Evolutionary conservation across 1,284 basidiomycete genomes (phyloP), one percentile per base, ranked within the genome.

Genomic region (Cutaneotrichosporon mucoides): DNA sequence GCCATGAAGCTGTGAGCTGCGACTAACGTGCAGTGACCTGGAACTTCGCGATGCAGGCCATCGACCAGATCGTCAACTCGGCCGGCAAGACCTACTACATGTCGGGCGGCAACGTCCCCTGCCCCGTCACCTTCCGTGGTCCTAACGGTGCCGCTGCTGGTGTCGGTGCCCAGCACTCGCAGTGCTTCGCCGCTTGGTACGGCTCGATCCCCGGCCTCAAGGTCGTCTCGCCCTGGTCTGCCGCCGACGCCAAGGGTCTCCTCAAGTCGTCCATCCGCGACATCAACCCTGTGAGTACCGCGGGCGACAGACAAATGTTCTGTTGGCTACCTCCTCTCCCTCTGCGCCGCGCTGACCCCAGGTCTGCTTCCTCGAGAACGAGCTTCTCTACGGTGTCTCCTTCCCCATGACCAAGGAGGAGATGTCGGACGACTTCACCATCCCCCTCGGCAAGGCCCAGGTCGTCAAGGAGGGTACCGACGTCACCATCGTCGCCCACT

Each of bases 21-120:
- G 3, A 11, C 59, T 54, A 6, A 54, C 51, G 37, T n/a, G 24
- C 66, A 76, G 73, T 77, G 75, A 77, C 76, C 47, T 78, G 74
- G 73, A 76, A 76, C 71, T 75, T 76, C 55, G 72, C 69, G 68
- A 77, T 77, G 76, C 81, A 85, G 81, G 93, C 95, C 64, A 99
- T 99, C 76, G 96, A 99, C 81, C 96, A 99, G 79, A 98, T 99
- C 68, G 90, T 99, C 80, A 99, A 99, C 86, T 98, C 94, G n/a
- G 96, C 90, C 62, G 96, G 91, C 68, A 99, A 99, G 84, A 99
- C 96, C 10, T 93, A 97, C 82, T 99, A 99, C 86, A 99, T 99
- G 96, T 98, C 94, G 48, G 96, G 94, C 64, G 96, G 96, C 68
- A 96, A 93, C 74, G 92, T 96, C 33, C 90, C 92, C 11, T 98